These are phyloP conservation scores for Lactarius pseudohatsudake DNA, from an alignment of 768 basidiomycete species.

Conservation along the genomic window DNA sequence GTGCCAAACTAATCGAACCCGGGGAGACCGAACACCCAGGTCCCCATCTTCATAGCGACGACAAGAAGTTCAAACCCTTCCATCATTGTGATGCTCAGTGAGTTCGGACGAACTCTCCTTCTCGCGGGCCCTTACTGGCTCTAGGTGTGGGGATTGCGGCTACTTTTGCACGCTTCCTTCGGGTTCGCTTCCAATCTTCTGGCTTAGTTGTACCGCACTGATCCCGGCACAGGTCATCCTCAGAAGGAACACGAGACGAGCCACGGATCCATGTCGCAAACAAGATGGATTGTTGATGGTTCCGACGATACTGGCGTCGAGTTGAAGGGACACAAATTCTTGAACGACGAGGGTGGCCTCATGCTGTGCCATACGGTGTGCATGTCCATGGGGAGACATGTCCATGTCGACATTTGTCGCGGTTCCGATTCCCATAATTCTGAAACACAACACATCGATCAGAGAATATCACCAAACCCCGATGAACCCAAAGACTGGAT, in stretches of 20 bases:
- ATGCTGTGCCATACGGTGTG: constrained; percentile 62
- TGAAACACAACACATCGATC: constrained; percentile 47
- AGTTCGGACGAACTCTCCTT: constrained; percentile 1
- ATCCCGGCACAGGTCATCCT: constrained; percentile 44
- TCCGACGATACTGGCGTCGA: constrained; percentile 51
- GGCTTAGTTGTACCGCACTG: background rate
- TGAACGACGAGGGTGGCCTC: constrained; percentile 55
- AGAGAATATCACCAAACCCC: constrained; percentile 46
- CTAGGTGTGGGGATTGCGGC: constrained; percentile 52
- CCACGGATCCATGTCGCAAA: constrained; percentile 61
- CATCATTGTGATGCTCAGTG: constrained; percentile 55
- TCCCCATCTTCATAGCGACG: constrained; percentile 48
- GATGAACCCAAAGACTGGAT: constrained; percentile 51
- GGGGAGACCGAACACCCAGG: constrained; percentile 45
- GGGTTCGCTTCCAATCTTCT: constrained; percentile 37
- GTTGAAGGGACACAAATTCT: constrained; percentile 53
- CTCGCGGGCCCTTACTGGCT: background rate
- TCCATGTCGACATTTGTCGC: constrained; percentile 56
- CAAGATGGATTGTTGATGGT: constrained; percentile 56
- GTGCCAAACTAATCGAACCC: constrained; percentile 46
- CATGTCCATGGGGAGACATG: constrained; percentile 53
- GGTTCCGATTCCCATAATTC: constrained; percentile 42
- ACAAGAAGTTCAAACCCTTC: constrained; percentile 39
- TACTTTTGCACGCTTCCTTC: constrained; percentile 58
- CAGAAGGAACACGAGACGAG: constrained; percentile 61